Base-by-base conservation (phyloP, 768 basidiomycete genomes). In the Tulasnella sp. region DNA sequence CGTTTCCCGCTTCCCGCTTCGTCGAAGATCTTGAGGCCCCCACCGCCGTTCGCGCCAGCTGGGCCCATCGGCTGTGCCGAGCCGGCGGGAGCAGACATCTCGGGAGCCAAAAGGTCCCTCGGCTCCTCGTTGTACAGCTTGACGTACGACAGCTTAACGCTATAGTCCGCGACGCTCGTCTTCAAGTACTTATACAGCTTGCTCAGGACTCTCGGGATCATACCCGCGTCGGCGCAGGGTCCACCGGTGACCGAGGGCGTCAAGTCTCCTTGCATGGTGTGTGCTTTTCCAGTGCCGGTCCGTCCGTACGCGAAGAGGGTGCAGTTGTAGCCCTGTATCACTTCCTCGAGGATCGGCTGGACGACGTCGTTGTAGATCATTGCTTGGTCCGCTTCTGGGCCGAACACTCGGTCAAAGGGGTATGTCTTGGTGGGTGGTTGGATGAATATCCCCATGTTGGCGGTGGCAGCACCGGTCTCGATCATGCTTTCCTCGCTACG, bases 41-140 rank as follows among this genome's bases (percentile, higher is more conserved):
- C n/a, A n/a, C n/a, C n/a, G n/a, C n/a, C n/a, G n/a, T n/a, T n/a
- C n/a, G n/a, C n/a, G n/a, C n/a, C n/a, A n/a, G n/a, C n/a, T 84
- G 4, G 85, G 29, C 89, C 89, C 92, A 93, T 94, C 0, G 92
- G 91, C 75, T 94, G 92, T 11, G 82, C 83, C 69, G 83, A 85
- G 37, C 88, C 88, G 3, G 82, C 81, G 3, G 91, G 91, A 1
- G 88, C 84, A 1, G 87, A 78, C 64, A 94, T 84, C n/a, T 96
- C 94, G 67, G 82, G 83, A 12, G 92, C 86, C 36, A 98, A 86
- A 34, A 99, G 86, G 79, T 99, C 97, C 29, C 97, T 90, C 6
- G 98, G 86, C 78, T 98, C 97, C 82, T 99, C 97, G 78, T 99
- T 99, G 81, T 98, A 99, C 26, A 99, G 84, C 79, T 99, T 97